phyloP scores from a whole-genome alignment of 495 filamentous ascomycete species.

The Neurospora sp. region DNA sequence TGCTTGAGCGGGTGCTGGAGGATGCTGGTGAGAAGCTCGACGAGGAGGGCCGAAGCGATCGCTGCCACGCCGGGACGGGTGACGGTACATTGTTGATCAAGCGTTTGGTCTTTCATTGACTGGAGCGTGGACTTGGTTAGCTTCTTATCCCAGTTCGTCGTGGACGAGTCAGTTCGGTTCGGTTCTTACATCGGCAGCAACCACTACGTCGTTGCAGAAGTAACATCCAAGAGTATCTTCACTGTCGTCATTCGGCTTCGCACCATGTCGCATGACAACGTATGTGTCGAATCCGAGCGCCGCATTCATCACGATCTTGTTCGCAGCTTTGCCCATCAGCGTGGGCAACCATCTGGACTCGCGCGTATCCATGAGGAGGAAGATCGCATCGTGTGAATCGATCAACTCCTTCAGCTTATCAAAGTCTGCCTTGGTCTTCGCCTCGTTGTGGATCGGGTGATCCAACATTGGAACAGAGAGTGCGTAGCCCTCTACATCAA shows the following conservation, averaged over 20 bases:
- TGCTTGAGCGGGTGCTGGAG: slow-evolving; percentile 69
- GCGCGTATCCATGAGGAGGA: slow-evolving; percentile 91
- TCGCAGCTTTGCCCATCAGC: slow-evolving; percentile 85
- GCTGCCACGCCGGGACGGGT: slow-evolving; percentile 87
- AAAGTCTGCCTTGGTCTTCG: slow-evolving; percentile 59
- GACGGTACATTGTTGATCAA: slow-evolving; percentile 97
- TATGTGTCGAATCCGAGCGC: slow-evolving; percentile 94
- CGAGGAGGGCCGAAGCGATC: slow-evolving; percentile 85
- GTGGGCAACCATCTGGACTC: slow-evolving; percentile 96
- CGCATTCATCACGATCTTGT: slow-evolving; percentile 93
- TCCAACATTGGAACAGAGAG: slow-evolving; percentile 92
- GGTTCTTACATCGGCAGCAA: slow-evolving; percentile 76
- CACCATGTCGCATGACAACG: slow-evolving; percentile 92
- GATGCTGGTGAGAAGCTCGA: slow-evolving; percentile 79
- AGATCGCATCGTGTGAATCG: slow-evolving; percentile 82
- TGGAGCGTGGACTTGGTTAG: slow-evolving; percentile 38
- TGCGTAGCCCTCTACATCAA: slow-evolving; percentile 65
- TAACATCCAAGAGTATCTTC: slow-evolving; percentile 78
- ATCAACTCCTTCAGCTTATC: slow-evolving; percentile 63
- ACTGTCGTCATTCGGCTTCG: slow-evolving; percentile 39
- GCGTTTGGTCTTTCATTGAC: slow-evolving; percentile 86
- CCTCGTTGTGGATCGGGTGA: slow-evolving; percentile 69
- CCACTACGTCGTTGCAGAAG: slow-evolving; percentile 97
- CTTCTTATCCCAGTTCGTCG: background rate
- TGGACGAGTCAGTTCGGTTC: background rate